These are phyloP conservation scores for Microsporum canis DNA, from an alignment of 2,329 filamentous ascomycete genomes.

Conservation along the genomic window DNA sequence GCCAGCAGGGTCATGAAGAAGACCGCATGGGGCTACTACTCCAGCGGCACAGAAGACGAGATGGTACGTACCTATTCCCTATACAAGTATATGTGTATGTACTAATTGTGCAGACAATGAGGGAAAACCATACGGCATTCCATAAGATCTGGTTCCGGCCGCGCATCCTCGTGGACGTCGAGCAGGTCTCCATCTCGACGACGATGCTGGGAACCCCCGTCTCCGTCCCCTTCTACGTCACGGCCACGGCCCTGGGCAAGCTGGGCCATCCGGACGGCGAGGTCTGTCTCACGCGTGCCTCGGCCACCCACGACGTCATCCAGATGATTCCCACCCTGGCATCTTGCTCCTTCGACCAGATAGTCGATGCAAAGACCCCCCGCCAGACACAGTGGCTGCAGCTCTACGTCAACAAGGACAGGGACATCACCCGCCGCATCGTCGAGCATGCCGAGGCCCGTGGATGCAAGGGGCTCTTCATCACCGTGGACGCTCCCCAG, in stretches of 20 bases:
- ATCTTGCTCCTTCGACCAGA: conserved; percentile 95
- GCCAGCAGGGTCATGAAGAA: conserved; percentile 88
- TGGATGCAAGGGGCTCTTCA: conserved; percentile 92
- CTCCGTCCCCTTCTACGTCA: conserved; percentile 87
- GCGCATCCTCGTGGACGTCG: conserved; percentile 76
- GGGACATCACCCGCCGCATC: conserved; percentile 77
- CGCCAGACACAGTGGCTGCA: conserved; percentile 94
- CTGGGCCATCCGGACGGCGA: conserved; percentile 90
- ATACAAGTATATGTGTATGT: background rate
- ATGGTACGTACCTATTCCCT: conserved; percentile 46
- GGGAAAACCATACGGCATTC: conserved; percentile 91
- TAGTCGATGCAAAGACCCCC: conserved; percentile 68
- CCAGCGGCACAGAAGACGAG: conserved; percentile 80
- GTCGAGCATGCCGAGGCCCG: conserved; percentile 82
- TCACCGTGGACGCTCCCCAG: conserved; percentile 95
- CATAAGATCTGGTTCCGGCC: conserved; percentile 98
- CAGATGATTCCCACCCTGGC: conserved; percentile 98
- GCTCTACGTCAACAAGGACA: conserved; percentile 94
- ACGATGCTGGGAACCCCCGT: conserved; percentile 86
- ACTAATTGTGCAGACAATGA: conserved; percentile 54
- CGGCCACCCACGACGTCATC: conserved; percentile 75
- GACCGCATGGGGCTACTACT: conserved; percentile 96
- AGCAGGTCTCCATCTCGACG: conserved; percentile 72
- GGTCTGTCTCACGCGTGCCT: conserved; percentile 74
- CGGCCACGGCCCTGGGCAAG: conserved; percentile 89